phyloP scores from a whole-genome alignment of 73 alveolate species.

The Paramecium biaurelia region DNA sequence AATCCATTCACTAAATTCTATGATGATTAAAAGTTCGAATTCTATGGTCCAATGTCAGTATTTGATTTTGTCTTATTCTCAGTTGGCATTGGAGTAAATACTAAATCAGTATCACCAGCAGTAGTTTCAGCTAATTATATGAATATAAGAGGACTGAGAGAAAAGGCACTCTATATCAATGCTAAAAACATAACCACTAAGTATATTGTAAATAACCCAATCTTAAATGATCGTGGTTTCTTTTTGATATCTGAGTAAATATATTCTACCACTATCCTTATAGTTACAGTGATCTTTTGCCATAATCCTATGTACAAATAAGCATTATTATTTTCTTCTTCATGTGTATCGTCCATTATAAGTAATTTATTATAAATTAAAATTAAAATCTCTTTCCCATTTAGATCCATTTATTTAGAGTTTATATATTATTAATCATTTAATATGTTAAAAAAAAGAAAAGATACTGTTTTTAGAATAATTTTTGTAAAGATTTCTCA shows the following conservation, averaged over 20 bases:
- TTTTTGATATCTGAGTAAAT: slow-evolving; percentile 79
- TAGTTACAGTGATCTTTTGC: background rate
- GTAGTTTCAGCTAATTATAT: slow-evolving; percentile 81
- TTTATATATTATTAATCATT: background rate
- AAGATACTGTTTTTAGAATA: background rate
- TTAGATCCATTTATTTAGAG: background rate
- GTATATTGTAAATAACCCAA: slow-evolving; percentile 93
- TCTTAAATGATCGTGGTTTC: slow-evolving; percentile 89
- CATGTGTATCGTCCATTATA: background rate
- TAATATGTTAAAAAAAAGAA: too few species aligned
- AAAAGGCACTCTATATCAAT: slow-evolving; percentile 65
- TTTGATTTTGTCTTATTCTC: slow-evolving; percentile 29
- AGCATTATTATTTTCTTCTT: background rate
- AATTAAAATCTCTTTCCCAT: background rate
- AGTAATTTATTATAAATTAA: background rate
- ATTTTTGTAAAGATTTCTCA: too few species aligned
- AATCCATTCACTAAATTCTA: background rate
- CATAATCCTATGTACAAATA: background rate
- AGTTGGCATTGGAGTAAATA: slow-evolving; percentile 72
- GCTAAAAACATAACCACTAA: slow-evolving; percentile 89
- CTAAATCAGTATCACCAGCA: slow-evolving; percentile 91
- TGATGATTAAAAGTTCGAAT: background rate
- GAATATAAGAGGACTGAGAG: slow-evolving; percentile 80
- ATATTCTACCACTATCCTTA: background rate
- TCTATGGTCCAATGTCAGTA: background rate